Percentiles rank a stretch among this genome's conserved stretches.
Evolutionary conservation across 805 yeast species (phyloP).

Genomic region (Candida michaelii): DNA sequence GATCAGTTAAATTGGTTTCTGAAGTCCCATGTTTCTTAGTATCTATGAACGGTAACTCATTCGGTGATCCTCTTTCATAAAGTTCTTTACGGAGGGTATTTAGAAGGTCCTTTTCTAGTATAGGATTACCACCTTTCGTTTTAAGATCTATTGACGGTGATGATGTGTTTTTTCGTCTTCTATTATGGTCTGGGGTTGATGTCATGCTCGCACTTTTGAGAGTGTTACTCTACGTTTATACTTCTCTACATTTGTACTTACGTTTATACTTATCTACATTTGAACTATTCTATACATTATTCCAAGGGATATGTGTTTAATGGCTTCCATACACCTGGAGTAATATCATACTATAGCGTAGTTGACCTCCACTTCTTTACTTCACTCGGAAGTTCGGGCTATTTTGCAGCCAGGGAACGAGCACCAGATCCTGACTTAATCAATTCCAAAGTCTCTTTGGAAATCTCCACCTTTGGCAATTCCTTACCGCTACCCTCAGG

Average conservation of each 20-base stretch:
- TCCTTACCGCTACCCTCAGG: constrained; percentile 48
- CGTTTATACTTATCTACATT: no score
- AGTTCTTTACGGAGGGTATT: constrained; percentile 2
- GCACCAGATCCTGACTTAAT: constrained; percentile 70
- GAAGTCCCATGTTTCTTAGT: not conserved
- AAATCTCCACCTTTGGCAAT: constrained; percentile 59
- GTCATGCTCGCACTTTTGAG: not conserved
- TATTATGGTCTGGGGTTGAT: constrained; percentile 1
- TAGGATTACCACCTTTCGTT: not conserved
- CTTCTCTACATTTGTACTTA: no score
- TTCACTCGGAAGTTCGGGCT: constrained; percentile 5
- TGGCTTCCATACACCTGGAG: no score
- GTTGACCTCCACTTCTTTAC: no score
- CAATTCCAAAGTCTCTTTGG: constrained; percentile 54
- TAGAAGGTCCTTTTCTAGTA: constrained; percentile 4
- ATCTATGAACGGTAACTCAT: constrained; percentile 1
- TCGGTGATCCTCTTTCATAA: constrained; percentile 4
- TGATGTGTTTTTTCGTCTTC: not conserved
- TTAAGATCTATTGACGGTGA: constrained; percentile 4
- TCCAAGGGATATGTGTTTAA: no score
- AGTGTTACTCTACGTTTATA: no score
- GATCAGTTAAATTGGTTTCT: constrained; percentile 1
- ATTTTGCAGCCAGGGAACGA: constrained; percentile 63
- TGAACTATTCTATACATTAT: no score
- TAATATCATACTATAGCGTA: no score